Evolutionary conservation across 2,329 filamentous ascomycete species (phyloP), one percentile per base, ranked within the genome.

Genomic region (Nemania sp.): DNA sequence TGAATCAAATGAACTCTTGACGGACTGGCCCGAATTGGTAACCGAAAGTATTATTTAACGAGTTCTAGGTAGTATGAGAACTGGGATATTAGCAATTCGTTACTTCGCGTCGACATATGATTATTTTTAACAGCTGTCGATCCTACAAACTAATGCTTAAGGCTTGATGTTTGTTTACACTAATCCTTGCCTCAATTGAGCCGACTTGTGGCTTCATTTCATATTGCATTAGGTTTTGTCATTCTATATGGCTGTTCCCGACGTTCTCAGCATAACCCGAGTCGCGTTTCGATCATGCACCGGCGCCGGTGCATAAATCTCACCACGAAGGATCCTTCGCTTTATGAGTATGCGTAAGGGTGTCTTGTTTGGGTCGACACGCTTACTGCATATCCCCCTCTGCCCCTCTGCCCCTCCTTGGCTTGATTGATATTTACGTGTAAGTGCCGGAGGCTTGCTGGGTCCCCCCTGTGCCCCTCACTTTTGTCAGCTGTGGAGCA

Each of bases 321-420:
- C 26, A 68, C 66, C 41, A 45, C 15, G 41, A 45, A 26, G n/a
- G 53, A 68, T 68, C 66, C 66, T 68, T 68, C 62, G 57, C 20
- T 59, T 58, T 49, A 51, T 35, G 52, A 61, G 49, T 54, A 51
- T 35, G 52, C 56, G 38, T 54, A 35, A 57, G 59, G 60, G 62
- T 32, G 29, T 32, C 29, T n/a, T 61, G 55, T 51, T 47, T 52
- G 7, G 24, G 56, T 53, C 66, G 55, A 43, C 65, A 68, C 13
- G 62, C 66, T 65, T 53, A 65, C 57, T 66, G 62, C 62, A 58
- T 58, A 10, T 32, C 20, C 41, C n/a, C 32, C 32, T 38, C 5
- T 24, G 41, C 58, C 35, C 56, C 41, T 55, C 24, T 29, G 24
- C 61, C 66, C 57, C 62, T 65, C 62, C 26, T 35, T 43, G 52